Evolutionary conservation across 331 rosid species (phyloP).

Genomic region (Prunus yedoensis): DNA sequence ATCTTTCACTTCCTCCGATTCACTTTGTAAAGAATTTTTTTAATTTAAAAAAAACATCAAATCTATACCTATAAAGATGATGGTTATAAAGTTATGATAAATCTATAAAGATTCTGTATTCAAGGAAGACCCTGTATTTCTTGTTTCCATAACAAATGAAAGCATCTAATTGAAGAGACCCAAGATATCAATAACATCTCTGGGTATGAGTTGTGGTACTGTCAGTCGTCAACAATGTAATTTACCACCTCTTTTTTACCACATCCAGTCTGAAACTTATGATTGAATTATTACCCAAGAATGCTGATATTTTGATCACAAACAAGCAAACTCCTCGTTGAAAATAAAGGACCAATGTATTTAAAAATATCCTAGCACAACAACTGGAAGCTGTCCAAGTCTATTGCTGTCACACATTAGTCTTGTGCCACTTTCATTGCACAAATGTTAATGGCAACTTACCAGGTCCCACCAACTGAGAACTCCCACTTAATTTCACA

Average conservation of each 20-base stretch:
- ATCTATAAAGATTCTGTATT: neutral
- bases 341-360: conserved; percentile 15
- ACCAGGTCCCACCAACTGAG: conserved; percentile 16
- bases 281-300: neutral
- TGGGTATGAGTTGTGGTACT: neutral
- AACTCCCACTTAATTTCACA: conserved; percentile 23
- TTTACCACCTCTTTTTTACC: neutral
- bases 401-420: conserved; percentile 21
- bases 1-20: neutral
- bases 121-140: neutral
- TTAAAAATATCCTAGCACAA: conserved; percentile 14
- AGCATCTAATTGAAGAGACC: neutral
- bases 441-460: conserved; percentile 27
- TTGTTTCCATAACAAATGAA: neutral
- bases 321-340: conserved; percentile 16
- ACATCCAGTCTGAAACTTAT: too few relatives aligned
- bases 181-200: neutral
- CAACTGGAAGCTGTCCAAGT: conserved; percentile 28
- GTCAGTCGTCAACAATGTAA: neutral
- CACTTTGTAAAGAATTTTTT: neutral
- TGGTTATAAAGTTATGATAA: neutral
- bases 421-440: conserved; percentile 16
- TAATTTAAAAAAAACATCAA: too few relatives aligned
- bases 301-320: neutral
- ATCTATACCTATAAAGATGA: neutral